Conservation (phyloP, 495 filamentous ascomycete genomes). For the Pyrenula massariospora region DNA sequence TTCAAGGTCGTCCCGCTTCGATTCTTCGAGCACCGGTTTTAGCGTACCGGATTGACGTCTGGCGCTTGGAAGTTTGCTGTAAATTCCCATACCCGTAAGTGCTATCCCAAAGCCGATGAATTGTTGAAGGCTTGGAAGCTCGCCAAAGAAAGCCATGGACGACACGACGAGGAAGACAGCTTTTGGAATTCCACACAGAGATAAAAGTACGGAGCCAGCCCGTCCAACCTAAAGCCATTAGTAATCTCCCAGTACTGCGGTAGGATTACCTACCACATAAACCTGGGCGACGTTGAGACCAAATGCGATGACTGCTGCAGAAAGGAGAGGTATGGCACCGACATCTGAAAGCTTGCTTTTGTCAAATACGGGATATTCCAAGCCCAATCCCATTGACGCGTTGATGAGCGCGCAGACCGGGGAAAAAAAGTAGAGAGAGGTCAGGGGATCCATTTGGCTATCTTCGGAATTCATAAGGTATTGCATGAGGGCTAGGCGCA, state of each 20-base stretch:
- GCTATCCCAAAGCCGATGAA: neutral
- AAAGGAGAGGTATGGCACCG: slow-evolving; percentile 43
- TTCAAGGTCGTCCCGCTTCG: neutral
- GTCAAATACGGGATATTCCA: slow-evolving; percentile 44
- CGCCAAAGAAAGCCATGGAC: slow-evolving; percentile 44
- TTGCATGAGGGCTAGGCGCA: slow-evolving; percentile 70
- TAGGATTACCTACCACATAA: slow-evolving; percentile 46
- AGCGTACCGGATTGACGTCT: neutral
- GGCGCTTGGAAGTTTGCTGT: neutral
- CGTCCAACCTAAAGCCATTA: slow-evolving; percentile 48
- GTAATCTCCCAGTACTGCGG: slow-evolving; percentile 1
- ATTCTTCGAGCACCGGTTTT: neutral
- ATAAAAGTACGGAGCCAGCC: slow-evolving; percentile 66
- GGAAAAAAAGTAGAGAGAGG: slow-evolving; percentile 77
- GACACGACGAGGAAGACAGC: slow-evolving; percentile 59
- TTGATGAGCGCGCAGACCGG: slow-evolving; percentile 72
- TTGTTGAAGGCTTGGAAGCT: neutral
- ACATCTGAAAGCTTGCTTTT: slow-evolving; percentile 40
- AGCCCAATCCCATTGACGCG: slow-evolving; percentile 45
- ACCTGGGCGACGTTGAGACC: slow-evolving; percentile 67
- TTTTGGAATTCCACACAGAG: slow-evolving; percentile 65
- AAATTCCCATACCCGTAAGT: neutral
- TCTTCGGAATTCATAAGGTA: slow-evolving; percentile 54
- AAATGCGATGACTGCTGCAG: slow-evolving; percentile 66
- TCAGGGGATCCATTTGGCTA: slow-evolving; percentile 73